These are phyloP conservation scores for Serendipita sp. DNA, from an alignment of 1,284 basidiomycete genomes.

Conservation along the genomic window DNA sequence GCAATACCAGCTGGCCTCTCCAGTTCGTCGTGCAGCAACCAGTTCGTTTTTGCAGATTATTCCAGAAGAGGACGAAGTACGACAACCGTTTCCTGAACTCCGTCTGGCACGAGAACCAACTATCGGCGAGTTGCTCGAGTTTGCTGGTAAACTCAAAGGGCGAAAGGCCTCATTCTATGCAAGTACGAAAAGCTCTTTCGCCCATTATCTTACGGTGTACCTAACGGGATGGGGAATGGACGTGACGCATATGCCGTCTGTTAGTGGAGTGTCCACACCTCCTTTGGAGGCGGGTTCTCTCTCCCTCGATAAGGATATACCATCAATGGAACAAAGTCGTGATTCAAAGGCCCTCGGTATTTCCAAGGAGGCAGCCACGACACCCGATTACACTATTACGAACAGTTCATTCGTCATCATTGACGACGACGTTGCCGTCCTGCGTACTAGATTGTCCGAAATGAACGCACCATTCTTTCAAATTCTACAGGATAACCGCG, in stretches of 20 bases:
- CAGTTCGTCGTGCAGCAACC: neutral
- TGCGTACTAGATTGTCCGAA: constrained; percentile 55
- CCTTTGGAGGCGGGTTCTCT: neutral
- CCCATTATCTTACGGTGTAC: constrained; percentile 79
- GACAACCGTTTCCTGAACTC: constrained; percentile 32
- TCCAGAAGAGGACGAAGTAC: constrained; percentile 31
- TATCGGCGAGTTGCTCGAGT: constrained; percentile 57
- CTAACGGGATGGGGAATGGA: constrained; percentile 91
- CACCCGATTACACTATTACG: constrained; percentile 6
- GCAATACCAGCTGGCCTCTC: neutral
- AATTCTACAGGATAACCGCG: constrained; percentile 26
- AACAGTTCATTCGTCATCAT: constrained; percentile 55
- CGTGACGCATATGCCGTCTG: constrained; percentile 65
- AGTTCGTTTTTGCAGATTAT: constrained; percentile 12
- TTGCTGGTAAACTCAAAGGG: constrained; percentile 68
- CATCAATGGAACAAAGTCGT: neutral
- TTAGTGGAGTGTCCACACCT: neutral
- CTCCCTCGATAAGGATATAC: neutral
- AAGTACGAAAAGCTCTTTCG: constrained; percentile 68
- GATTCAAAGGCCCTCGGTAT: too few species aligned
- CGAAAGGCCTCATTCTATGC: constrained; percentile 74
- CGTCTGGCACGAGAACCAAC: constrained; percentile 55
- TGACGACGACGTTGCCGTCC: constrained; percentile 70
- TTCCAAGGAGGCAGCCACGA: neutral
- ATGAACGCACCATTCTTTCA: constrained; percentile 38